Conservation (phyloP, 2,329 filamentous ascomycete species). For the Diplodia intermedia region DNA sequence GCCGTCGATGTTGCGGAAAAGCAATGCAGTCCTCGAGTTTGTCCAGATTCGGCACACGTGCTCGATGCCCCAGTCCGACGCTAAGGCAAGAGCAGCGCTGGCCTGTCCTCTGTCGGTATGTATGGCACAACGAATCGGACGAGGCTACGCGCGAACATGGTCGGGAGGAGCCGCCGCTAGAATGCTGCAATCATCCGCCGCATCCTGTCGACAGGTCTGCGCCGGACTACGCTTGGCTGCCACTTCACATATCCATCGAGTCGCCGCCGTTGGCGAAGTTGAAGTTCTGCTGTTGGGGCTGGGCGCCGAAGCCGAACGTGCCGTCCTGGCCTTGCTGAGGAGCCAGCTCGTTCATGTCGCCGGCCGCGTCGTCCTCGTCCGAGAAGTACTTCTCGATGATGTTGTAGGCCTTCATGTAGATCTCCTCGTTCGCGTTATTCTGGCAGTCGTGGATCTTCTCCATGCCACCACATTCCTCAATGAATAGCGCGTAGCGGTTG, state of each 20-base stretch:
- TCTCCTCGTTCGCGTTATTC: constrained; percentile 99
- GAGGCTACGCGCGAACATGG: neutral
- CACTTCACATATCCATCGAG: constrained; percentile 74
- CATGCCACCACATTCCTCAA: constrained; percentile 98
- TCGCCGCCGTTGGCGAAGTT: constrained; percentile 85
- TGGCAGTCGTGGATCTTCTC: constrained; percentile 99
- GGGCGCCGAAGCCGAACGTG: constrained; percentile 78
- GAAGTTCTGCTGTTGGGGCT: constrained; percentile 74
- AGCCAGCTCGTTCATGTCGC: constrained; percentile 81
- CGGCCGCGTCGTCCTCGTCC: constrained; percentile 84
- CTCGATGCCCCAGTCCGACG: constrained; percentile 6
- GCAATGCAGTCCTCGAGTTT: constrained; percentile 20
- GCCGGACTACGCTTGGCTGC: constrained; percentile 4
- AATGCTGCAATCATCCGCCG: constrained; percentile 2
- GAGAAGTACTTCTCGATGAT: constrained; percentile 99
- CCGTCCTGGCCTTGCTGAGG: constrained; percentile 74
- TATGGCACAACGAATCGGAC: constrained; percentile 24
- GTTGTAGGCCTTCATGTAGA: constrained; percentile 99
- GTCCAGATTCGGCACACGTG: constrained; percentile 31
- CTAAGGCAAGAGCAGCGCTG: constrained; percentile 16
- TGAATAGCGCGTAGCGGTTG: constrained; percentile 97
- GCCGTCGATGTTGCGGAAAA: constrained; percentile 29
- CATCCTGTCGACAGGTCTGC: constrained; percentile 18
- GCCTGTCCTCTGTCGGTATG: constrained; percentile 29
- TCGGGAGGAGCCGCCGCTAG: constrained; percentile 16